Evolutionary conservation across 441 rosid genomes (phyloP).

Genomic region (Eutrema salsugineum): DNA sequence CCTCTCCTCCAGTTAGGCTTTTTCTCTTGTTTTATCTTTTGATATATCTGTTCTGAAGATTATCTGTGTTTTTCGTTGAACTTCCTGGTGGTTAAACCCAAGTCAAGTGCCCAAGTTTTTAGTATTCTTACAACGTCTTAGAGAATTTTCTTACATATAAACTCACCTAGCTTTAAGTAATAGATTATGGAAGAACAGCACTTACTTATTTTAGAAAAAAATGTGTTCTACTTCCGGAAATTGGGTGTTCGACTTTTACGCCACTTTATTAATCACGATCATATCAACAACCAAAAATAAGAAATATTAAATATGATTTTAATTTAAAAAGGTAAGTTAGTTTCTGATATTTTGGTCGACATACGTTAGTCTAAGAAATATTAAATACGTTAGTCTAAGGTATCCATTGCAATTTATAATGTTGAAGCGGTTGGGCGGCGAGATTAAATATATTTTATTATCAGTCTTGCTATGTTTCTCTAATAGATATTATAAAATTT

Average conservation of each 20-base stretch:
- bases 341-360: slow-evolving; percentile 16
- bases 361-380: too few relatives aligned
- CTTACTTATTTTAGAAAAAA: too few relatives aligned
- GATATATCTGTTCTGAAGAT: neutral
- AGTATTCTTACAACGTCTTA: neutral
- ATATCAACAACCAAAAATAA: too few relatives aligned
- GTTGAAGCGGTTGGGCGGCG: slow-evolving; percentile 6
- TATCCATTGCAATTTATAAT: neutral
- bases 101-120: neutral
- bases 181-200: too few relatives aligned
- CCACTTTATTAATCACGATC: too few relatives aligned
- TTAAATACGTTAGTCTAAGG: too few relatives aligned
- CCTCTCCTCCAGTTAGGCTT: neutral
- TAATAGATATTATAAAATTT: too few relatives aligned
- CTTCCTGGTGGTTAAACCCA: neutral
- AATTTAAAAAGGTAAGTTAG: neutral
- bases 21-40: neutral
- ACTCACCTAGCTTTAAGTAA: neutral
- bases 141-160: neutral
- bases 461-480: neutral
- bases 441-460: neutral
- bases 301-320: neutral
- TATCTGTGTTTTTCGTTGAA: neutral
- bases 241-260: too few relatives aligned
- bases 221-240: too few relatives aligned